Evolutionary conservation across 345 rosid species (phyloP).

Genomic region (Turnera subulata): DNA sequence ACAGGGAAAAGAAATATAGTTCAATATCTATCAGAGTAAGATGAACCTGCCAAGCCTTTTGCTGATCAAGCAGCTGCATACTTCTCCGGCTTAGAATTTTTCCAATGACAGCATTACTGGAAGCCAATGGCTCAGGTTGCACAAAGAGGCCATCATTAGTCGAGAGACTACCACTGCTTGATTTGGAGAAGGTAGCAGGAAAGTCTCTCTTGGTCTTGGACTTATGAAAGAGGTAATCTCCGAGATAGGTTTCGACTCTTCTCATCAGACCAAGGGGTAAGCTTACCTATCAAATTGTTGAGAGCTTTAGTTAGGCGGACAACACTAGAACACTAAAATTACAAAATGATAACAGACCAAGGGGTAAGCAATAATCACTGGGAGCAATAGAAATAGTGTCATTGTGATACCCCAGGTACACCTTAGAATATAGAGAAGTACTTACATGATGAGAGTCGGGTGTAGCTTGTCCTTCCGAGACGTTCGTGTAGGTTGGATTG

Average conservation of each 20-base stretch:
- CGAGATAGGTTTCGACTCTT: conserved; percentile 60
- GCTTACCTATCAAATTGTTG: conserved; percentile 45
- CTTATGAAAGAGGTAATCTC: conserved; percentile 52
- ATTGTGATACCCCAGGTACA: too few relatives aligned
- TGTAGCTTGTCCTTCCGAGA: too few relatives aligned
- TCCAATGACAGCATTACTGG: conserved; percentile 45
- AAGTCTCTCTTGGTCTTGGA: conserved; percentile 35
- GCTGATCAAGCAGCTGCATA: conserved; percentile 61
- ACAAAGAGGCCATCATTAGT: conserved; percentile 69
- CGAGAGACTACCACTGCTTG: conserved; percentile 50
- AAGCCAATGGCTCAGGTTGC: conserved; percentile 49
- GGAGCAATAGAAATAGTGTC: too few relatives aligned
- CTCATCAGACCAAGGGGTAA: conserved; percentile 52
- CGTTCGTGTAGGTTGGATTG: too few relatives aligned
- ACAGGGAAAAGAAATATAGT: conserved; percentile 2
- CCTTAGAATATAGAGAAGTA: too few relatives aligned
- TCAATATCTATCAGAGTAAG: conserved; percentile 14
- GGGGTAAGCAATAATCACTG: too few relatives aligned
- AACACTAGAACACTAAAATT: not conserved
- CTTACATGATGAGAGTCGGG: too few relatives aligned
- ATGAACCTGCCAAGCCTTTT: conserved; percentile 74
- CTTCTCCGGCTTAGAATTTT: conserved; percentile 52
- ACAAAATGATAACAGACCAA: not conserved
- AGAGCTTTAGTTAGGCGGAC: not conserved
- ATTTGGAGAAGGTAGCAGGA: conserved; percentile 51